Conservation (phyloP, 805 yeast genomes). For the Candida qinlingensis region DNA sequence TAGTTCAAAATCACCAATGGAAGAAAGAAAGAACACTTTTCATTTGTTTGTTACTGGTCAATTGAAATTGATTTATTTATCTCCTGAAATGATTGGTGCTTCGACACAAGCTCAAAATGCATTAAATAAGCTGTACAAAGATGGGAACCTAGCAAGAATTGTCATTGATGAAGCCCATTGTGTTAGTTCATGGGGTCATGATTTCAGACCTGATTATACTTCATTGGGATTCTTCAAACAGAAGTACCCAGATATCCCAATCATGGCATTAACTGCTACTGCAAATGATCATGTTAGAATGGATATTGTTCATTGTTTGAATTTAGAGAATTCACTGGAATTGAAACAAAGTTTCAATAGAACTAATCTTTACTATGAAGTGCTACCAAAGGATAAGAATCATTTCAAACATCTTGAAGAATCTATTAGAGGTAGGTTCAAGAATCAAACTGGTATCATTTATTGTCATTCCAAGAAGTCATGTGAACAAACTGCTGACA, state of each 20-base stretch:
- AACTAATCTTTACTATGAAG: conserved; percentile 76
- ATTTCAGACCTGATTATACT: conserved; percentile 93
- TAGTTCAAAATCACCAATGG: conserved; percentile 64
- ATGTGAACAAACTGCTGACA: conserved; percentile 76
- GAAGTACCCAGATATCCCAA: conserved; percentile 73
- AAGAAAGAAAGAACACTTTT: conserved; percentile 59
- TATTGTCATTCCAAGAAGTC: conserved; percentile 88
- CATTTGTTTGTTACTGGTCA: conserved; percentile 58
- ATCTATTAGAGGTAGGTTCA: conserved; percentile 46
- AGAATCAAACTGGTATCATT: conserved; percentile 73
- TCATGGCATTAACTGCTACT: conserved; percentile 96
- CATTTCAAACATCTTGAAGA: conserved; percentile 52
- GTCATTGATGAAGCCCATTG: conserved; percentile 98
- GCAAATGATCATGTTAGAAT: conserved; percentile 86
- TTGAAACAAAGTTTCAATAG: conserved; percentile 91
- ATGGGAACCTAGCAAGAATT: conserved; percentile 64
- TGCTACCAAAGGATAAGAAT: conserved; percentile 56
- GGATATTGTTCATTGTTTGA: conserved; percentile 79
- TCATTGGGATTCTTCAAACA: conserved; percentile 67
- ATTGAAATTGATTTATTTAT: conserved; percentile 73
- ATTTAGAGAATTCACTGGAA: conserved; percentile 54
- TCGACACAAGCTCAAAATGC: conserved; percentile 64
- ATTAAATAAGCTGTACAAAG: conserved; percentile 50
- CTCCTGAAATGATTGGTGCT: conserved; percentile 91
- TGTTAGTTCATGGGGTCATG: conserved; percentile 98